Conservation (phyloP, 257 asterid species). For the Plectranthus barbatus region DNA sequence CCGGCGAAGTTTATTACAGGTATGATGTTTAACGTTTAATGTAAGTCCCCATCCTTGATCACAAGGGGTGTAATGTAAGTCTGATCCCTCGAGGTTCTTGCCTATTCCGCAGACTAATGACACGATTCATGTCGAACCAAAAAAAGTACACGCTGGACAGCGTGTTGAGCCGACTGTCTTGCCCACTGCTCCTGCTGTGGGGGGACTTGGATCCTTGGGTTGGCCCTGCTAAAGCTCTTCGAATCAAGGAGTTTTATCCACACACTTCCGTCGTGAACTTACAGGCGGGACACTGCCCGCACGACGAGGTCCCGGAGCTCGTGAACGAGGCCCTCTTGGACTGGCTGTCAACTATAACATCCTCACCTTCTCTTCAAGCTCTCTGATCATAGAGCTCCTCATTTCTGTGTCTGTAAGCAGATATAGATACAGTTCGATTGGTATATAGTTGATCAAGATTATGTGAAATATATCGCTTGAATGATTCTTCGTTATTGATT, state of each 20-base stretch:
- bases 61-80: background rate
- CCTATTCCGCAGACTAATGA: constrained; percentile 54
- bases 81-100: background rate
- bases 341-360: constrained; percentile 47
- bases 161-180: constrained; percentile 59
- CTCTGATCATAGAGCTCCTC: background rate
- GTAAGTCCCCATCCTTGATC: too few relatives aligned
- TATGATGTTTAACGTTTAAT: constrained; percentile 3
- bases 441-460: too few relatives aligned
- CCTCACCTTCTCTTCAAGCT: constrained; percentile 21
- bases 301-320: constrained; percentile 84
- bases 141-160: constrained; percentile 68
- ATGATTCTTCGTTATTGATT: too few relatives aligned
- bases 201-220: constrained; percentile 97
- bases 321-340: constrained; percentile 76
- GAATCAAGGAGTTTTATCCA: constrained; percentile 71
- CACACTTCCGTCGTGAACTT: constrained; percentile 56
- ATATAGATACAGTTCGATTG: too few relatives aligned
- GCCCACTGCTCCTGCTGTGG: constrained; percentile 83
- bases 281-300: constrained; percentile 94
- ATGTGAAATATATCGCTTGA: too few relatives aligned
- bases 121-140: constrained; percentile 74
- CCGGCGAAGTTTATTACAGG: constrained; percentile 95
- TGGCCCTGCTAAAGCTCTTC: constrained; percentile 79
- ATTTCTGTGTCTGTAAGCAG: too few relatives aligned